These are phyloP conservation scores for Ramalina intermedia DNA, from an alignment of 495 filamentous ascomycete species.

Conservation along the genomic window DNA sequence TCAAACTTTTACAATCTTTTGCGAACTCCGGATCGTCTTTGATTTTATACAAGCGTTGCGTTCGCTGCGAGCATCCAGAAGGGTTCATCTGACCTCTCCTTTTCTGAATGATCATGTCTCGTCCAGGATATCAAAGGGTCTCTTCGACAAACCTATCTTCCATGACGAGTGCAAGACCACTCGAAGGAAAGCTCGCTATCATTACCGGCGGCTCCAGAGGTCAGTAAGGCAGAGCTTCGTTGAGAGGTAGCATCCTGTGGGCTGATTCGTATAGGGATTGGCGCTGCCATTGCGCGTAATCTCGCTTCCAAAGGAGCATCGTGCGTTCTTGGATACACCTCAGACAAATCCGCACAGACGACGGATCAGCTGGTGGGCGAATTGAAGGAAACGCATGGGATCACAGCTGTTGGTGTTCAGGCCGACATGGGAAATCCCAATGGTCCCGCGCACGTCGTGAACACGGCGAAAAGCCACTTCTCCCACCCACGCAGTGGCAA, in stretches of 20 bases:
- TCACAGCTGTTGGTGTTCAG: constrained; percentile 37
- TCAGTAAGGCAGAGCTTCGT: constrained; percentile 19
- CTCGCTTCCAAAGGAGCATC: constrained; percentile 59
- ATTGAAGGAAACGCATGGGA: constrained; percentile 26
- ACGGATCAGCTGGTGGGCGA: constrained; percentile 30
- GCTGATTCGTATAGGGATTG: constrained; percentile 49
- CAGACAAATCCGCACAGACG: constrained; percentile 32
- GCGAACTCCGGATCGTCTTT: too few species aligned
- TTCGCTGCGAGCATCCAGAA: background rate
- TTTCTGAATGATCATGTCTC: constrained; percentile 8
- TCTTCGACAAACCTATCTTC: constrained; percentile 14
- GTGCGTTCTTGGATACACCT: constrained; percentile 59
- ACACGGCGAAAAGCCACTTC: constrained; percentile 36
- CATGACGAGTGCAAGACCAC: constrained; percentile 7
- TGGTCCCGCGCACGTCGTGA: constrained; percentile 27
- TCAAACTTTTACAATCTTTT: too few species aligned
- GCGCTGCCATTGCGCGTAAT: constrained; percentile 67
- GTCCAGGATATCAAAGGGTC: constrained; percentile 15
- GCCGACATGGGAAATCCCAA: constrained; percentile 39
- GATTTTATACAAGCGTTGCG: background rate
- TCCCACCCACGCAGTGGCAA: constrained; percentile 28
- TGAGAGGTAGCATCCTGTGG: background rate
- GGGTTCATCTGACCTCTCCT: background rate
- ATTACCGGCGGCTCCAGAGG: constrained; percentile 67
- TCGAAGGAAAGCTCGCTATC: constrained; percentile 59